Evolutionary conservation across 176 grass and related monocot species (phyloP).

Genomic region (Oryza nivara): DNA sequence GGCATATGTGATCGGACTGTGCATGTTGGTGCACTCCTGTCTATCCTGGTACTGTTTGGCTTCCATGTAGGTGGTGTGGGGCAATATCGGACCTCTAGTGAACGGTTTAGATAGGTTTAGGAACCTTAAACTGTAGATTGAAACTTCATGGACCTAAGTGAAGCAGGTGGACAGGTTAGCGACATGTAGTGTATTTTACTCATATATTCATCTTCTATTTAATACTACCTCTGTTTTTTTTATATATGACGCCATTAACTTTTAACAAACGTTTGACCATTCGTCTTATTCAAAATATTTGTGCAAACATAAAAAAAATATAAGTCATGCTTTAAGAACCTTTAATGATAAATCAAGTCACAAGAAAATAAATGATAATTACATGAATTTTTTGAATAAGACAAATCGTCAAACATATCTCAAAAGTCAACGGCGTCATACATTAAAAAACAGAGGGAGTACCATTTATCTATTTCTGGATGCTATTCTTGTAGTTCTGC

Average conservation of each 20-base stretch:
- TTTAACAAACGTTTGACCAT: no score
- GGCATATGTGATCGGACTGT: neutral
- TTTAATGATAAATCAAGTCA: no score
- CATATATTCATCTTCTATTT: constrained; percentile 1
- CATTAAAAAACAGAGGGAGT: no score
- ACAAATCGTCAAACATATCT: no score
- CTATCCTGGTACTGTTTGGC: neutral
- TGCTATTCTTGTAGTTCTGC: constrained; percentile 12
- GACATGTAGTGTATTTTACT: neutral
- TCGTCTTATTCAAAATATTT: no score
- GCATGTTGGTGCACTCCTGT: neutral
- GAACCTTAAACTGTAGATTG: neutral
- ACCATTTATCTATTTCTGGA: constrained; percentile 22
- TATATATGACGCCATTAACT: no score
- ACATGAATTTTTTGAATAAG: no score
- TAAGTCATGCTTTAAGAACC: no score
- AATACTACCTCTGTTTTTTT: neutral
- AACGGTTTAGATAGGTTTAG: neutral
- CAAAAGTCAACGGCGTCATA: no score
- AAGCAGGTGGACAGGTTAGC: neutral
- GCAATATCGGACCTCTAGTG: neutral
- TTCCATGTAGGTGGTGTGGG: neutral
- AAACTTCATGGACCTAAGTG: neutral
- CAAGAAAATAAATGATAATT: no score
- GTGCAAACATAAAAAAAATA: no score